A percentile compares a stretch with the other conserved stretches of the same genome.
phyloP scores from a whole-genome alignment of 2,329 filamentous ascomycete genomes.

The Colletotrichum agaves region DNA sequence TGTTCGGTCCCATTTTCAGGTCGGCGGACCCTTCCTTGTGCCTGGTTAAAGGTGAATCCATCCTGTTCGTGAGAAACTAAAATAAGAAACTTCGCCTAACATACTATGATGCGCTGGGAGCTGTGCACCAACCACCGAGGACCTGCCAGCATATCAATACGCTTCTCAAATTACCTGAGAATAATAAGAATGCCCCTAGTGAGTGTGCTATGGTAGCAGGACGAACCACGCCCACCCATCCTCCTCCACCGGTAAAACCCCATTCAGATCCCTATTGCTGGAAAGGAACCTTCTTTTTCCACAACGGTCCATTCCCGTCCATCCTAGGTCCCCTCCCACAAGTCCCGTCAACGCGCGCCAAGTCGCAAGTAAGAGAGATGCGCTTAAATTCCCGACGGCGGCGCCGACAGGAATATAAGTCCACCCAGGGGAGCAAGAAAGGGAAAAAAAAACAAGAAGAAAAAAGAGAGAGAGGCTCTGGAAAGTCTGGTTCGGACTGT shows the following conservation, averaged over 20 bases:
- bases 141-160: not conserved
- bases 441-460: no score
- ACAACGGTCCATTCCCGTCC: not conserved
- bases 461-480: no score
- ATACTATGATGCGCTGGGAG: no score
- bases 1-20: constrained; percentile 30
- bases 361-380: constrained; percentile 20
- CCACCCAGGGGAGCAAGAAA: no score
- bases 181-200: constrained; percentile 26
- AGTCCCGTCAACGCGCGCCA: not conserved
- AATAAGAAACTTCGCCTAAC: no score
- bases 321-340: no score
- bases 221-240: not conserved
- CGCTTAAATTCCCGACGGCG: constrained; percentile 2
- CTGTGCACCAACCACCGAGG: no score
- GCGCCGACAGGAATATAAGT: no score
- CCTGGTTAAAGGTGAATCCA: no score
- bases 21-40: constrained; percentile 17
- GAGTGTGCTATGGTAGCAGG: no score
- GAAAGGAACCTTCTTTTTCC: not conserved
- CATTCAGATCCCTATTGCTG: not conserved
- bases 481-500: no score
- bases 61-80: no score
- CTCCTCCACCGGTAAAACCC: not conserved
- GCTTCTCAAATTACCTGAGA: constrained; percentile 27